phyloP scores from a whole-genome alignment of 495 filamentous ascomycete species.

The Penicillium pulvis region DNA sequence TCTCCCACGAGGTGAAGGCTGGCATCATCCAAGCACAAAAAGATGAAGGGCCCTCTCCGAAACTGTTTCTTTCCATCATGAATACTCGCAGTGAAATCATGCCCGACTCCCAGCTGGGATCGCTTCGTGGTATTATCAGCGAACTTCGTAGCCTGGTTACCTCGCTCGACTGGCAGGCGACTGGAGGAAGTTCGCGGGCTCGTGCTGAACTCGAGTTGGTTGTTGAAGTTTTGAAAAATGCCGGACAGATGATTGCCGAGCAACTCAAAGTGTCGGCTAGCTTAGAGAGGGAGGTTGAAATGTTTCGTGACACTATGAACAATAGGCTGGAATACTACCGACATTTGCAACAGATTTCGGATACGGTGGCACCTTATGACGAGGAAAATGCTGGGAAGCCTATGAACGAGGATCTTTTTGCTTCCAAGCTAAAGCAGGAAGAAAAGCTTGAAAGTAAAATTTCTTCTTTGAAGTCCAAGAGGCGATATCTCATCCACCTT shows the following conservation, averaged over 20 bases:
- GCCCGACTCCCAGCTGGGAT: conserved; percentile 57
- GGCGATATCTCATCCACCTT: conserved; percentile 68
- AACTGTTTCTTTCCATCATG: conserved; percentile 65
- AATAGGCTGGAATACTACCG: conserved; percentile 82
- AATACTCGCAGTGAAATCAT: conserved; percentile 55
- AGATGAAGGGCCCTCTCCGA: conserved; percentile 70
- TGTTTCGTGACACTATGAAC: conserved; percentile 78
- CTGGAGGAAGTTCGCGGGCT: conserved; percentile 63
- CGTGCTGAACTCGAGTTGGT: conserved; percentile 64
- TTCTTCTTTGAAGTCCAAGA: conserved; percentile 63
- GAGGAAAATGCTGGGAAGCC: conserved; percentile 52
- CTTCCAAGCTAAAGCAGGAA: conserved; percentile 47
- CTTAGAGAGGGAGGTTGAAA: conserved; percentile 72
- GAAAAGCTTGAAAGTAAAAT: conserved; percentile 54
- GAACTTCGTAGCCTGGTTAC: conserved; percentile 65
- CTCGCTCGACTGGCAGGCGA: conserved; percentile 61
- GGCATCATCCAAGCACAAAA: conserved; percentile 59
- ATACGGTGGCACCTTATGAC: conserved; percentile 76
- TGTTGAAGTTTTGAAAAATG: conserved; percentile 52
- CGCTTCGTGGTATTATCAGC: conserved; percentile 67
- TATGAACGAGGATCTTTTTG: conserved; percentile 40
- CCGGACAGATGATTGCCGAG: conserved; percentile 60
- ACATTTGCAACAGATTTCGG: conserved; percentile 85
- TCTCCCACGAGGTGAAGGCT: conserved; percentile 70
- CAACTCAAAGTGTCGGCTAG: conserved; percentile 63